phyloP scores from a whole-genome alignment of 2,329 filamentous ascomycete species.

The Phialemoniopsis sp. region DNA sequence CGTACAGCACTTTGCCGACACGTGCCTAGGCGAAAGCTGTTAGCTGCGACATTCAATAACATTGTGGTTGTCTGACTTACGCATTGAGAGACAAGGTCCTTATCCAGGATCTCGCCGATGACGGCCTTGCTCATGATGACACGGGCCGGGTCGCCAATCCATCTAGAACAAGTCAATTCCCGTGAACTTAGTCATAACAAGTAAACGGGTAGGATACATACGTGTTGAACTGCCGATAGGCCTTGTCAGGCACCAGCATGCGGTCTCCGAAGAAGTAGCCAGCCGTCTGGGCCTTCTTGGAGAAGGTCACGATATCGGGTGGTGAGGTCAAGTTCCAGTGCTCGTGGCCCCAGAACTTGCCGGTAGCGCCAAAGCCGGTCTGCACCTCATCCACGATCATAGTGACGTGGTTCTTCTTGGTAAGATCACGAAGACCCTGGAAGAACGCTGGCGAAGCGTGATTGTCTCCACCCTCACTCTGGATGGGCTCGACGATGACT shows the following conservation, averaged over 20 bases:
- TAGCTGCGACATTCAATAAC: too few relatives aligned
- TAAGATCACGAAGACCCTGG: slow-evolving; percentile 68
- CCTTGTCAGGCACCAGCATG: slow-evolving; percentile 72
- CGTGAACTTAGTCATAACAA: too few relatives aligned
- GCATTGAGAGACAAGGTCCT: slow-evolving; percentile 63
- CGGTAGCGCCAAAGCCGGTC: slow-evolving; percentile 79
- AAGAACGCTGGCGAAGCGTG: slow-evolving; percentile 78
- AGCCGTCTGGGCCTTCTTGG: slow-evolving; percentile 81
- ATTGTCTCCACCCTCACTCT: slow-evolving; percentile 82
- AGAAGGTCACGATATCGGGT: slow-evolving; percentile 85
- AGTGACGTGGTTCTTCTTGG: slow-evolving; percentile 63
- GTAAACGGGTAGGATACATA: not conserved
- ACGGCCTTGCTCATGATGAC: slow-evolving; percentile 75
- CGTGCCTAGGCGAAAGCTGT: too few relatives aligned
- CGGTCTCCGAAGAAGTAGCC: slow-evolving; percentile 79
- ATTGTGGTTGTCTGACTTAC: slow-evolving; percentile 5
- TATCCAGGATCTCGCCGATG: slow-evolving; percentile 67
- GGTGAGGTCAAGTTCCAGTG: slow-evolving; percentile 72
- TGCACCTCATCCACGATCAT: slow-evolving; percentile 84
- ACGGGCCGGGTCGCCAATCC: slow-evolving; percentile 79
- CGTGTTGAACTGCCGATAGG: slow-evolving; percentile 83
- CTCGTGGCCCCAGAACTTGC: slow-evolving; percentile 84
- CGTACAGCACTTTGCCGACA: slow-evolving; percentile 66
- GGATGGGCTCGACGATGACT: slow-evolving; percentile 74
- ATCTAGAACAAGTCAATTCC: slow-evolving; percentile 23